Evolutionary conservation across 176 grass and related monocot genomes (phyloP).

Genomic region (Eleusine indica): DNA sequence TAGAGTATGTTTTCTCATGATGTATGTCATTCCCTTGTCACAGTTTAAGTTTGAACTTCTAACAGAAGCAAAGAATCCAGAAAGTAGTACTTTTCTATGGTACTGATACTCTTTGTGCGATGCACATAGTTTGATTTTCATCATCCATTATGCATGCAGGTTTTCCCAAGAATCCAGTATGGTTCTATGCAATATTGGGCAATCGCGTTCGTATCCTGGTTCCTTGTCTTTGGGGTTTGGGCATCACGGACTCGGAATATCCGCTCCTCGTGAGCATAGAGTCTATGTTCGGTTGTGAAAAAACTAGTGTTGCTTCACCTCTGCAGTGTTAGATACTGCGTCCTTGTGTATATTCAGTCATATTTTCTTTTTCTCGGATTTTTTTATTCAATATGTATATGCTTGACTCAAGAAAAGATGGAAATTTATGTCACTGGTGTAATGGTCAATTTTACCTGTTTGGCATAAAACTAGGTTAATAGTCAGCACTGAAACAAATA

Average conservation of each 20-base stretch:
- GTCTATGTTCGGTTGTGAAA: neutral
- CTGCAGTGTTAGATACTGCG: constrained; percentile 17
- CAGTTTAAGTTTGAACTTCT: neutral
- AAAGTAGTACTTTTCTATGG: neutral
- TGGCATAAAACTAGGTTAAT: neutral
- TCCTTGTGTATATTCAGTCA: constrained; percentile 47
- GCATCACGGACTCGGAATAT: constrained; percentile 63
- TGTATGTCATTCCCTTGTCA: constrained; percentile 21
- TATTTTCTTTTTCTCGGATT: neutral
- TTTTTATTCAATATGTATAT: constrained; percentile 24
- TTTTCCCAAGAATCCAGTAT: constrained; percentile 72
- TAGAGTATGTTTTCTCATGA: constrained; percentile 19
- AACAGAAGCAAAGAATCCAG: neutral
- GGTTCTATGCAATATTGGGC: constrained; percentile 73
- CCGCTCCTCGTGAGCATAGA: constrained; percentile 52
- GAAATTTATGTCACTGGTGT: constrained; percentile 36
- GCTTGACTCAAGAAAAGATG: constrained; percentile 19
- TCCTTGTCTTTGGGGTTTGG: constrained; percentile 90
- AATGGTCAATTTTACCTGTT: constrained; percentile 3
- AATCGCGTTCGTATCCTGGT: constrained; percentile 80
- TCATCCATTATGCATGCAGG: constrained; percentile 38
- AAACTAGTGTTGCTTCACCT: neutral
- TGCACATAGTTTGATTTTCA: neutral
- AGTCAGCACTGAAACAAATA: constrained; percentile 5
- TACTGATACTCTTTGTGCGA: neutral